Conservation (phyloP, 306 rosid genomes). For the Senna tora region DNA sequence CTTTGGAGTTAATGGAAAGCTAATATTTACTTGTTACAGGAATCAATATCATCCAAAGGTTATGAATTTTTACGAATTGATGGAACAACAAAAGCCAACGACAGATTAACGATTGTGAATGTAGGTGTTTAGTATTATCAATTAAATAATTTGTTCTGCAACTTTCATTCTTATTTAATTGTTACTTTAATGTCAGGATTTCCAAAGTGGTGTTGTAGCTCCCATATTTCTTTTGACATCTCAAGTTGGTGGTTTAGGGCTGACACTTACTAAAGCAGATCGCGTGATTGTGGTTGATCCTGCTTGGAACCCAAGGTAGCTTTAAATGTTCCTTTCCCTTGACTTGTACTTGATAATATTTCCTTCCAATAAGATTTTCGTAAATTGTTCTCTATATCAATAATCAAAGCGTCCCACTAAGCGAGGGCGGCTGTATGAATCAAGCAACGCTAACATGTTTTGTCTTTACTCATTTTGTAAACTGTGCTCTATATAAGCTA, state of each 20-base stretch:
- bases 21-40: slow-evolving; percentile 49
- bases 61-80: slow-evolving; percentile 79
- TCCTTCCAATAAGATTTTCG: slow-evolving; percentile 4
- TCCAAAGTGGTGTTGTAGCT: slow-evolving; percentile 80
- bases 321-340: slow-evolving; percentile 13
- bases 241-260: slow-evolving; percentile 98
- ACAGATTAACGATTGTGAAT: slow-evolving; percentile 72
- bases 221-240: slow-evolving; percentile 93
- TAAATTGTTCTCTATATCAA: background rate
- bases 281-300: slow-evolving; percentile 99
- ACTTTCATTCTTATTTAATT: slow-evolving; percentile 18
- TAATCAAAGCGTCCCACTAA: too few species aligned
- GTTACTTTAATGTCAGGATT: slow-evolving; percentile 57
- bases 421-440: too few species aligned
- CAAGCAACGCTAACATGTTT: too few species aligned
- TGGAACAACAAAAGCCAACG: slow-evolving; percentile 87
- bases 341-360: slow-evolving; percentile 7
- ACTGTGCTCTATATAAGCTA: background rate
- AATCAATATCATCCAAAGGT: slow-evolving; percentile 58
- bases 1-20: background rate
- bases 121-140: slow-evolving; percentile 54
- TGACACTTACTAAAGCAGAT: slow-evolving; percentile 93
- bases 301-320: slow-evolving; percentile 98
- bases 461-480: too few species aligned
- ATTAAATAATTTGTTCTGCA: background rate